These are phyloP conservation scores for Cocos nucifera DNA, from an alignment of 176 grass and related monocot genomes.

Conservation along the genomic window DNA sequence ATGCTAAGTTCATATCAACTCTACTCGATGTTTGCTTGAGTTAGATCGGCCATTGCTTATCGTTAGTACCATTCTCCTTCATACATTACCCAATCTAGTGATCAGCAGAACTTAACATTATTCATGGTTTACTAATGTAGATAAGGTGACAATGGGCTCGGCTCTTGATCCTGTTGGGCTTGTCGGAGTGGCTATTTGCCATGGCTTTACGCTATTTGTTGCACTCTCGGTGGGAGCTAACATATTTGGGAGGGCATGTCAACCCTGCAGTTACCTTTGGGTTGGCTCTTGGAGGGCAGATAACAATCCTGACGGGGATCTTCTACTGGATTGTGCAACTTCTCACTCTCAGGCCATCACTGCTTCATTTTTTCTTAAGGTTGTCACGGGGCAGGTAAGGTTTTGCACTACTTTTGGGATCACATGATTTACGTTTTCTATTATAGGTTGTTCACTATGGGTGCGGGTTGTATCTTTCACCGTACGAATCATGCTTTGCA, in stretches of 20 bases:
- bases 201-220: conserved; percentile 62
- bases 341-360: conserved; percentile 36
- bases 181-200: conserved; percentile 53
- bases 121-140: conserved; percentile 23
- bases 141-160: conserved; percentile 36
- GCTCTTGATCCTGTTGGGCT: conserved; percentile 50
- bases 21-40: conserved; percentile 64
- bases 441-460: too few relatives aligned
- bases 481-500: too few relatives aligned
- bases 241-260: conserved; percentile 34
- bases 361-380: too few relatives aligned
- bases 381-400: conserved; percentile 44
- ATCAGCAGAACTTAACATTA: neutral
- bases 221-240: conserved; percentile 57
- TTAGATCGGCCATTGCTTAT: conserved; percentile 73
- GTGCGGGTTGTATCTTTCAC: too few relatives aligned
- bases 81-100: neutral
- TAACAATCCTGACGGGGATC: conserved; percentile 71
- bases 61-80: conserved; percentile 18
- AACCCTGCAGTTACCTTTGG: conserved; percentile 79
- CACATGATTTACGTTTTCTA: too few relatives aligned
- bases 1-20: conserved; percentile 77
- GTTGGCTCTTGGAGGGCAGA: conserved; percentile 67
- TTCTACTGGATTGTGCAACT: conserved; percentile 80
- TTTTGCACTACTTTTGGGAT: neutral